phyloP scores from a whole-genome alignment of 768 basidiomycete genomes.

The Trametes punicea region DNA sequence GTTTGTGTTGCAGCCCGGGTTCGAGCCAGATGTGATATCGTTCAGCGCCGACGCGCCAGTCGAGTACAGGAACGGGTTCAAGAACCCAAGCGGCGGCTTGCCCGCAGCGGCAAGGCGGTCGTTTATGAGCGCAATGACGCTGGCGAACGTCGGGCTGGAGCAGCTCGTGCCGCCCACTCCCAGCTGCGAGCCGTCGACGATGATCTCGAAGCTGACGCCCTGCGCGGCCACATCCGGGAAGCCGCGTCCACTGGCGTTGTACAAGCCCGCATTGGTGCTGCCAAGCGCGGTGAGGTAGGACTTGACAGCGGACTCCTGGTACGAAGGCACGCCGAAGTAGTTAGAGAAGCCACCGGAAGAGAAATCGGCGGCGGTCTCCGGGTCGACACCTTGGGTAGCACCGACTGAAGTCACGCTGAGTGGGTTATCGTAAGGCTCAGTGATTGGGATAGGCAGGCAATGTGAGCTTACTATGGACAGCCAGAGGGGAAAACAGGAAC shows the following conservation, averaged over 20 bases:
- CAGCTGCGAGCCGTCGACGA: conserved; percentile 34
- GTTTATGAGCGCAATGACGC: conserved; percentile 54
- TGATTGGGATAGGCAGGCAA: neutral
- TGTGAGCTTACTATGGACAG: conserved; percentile 38
- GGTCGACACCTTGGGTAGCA: conserved; percentile 50
- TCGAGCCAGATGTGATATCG: conserved; percentile 26
- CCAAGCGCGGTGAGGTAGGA: conserved; percentile 45
- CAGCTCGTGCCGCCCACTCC: conserved; percentile 60
- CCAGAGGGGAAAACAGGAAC: conserved; percentile 48
- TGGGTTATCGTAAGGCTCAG: neutral
- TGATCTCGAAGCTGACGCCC: conserved; percentile 44
- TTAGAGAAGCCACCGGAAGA: conserved; percentile 76
- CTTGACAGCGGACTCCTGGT: conserved; percentile 46
- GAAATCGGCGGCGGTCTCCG: conserved; percentile 56
- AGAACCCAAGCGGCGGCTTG: conserved; percentile 34
- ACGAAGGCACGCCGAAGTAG: conserved; percentile 50
- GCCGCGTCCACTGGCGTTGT: conserved; percentile 44
- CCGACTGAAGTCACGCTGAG: conserved; percentile 54
- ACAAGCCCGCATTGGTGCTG: conserved; percentile 52
- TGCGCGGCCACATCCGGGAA: conserved; percentile 68
- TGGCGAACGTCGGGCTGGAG: conserved; percentile 59
- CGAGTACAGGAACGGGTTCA: conserved; percentile 36
- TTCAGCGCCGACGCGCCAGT: conserved; percentile 27
- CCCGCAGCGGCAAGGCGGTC: conserved; percentile 31
- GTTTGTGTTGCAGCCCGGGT: conserved; percentile 34